Evolutionary conservation across 163 green algal species (phyloP), one percentile per base, ranked within the genome.

Genomic region (Smithsoniella earleae): DNA sequence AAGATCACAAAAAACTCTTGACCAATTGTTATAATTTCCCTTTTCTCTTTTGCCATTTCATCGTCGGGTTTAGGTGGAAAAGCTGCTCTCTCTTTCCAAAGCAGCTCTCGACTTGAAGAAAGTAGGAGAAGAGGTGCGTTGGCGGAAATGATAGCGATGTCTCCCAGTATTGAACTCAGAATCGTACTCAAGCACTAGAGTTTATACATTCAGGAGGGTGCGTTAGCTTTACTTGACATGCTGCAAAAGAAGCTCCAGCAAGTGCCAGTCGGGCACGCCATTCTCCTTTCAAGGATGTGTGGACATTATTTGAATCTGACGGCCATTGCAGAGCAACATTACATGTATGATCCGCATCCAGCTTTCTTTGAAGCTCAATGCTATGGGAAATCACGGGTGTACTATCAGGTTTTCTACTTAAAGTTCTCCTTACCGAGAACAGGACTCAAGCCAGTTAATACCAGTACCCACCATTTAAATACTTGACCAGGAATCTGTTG

Each of bases 281-380:
- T 95, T 64, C 89, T 89, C 8, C 77, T 96, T 6, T 81, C 87
- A 30, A 79, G 90, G 13, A 89, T 90, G 4, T 93, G 86, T 34
- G 83, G 86, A 0, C 88, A 96, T 78, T 95, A 95, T 78, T 82
- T 96, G n/a, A 92, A 91, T 81, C 86, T 97, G n/a, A 94, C 84
- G 1, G 77, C 75, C 74, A 94, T 96, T 72, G 91, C 91, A 20
- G 91, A 97, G 84, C 89, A 87, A 65, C 87, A 96, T 76, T 89
- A 96, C 84, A 89, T 82, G 85, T 86, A 34, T 3, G 76, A 4
- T 6, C 8, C 22, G 27, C 2, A 22, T 30, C 49, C n/a, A 2
- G 1, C 40, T 33, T 73, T 1, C 1, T 4, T 66, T n/a, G n/a
- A n/a, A n/a, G n/a, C n/a, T n/a, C n/a, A n/a, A n/a, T n/a, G n/a